These are phyloP conservation scores for Talaromyces sp. DNA, from an alignment of 2,329 filamentous ascomycete species.

Conservation along the genomic window DNA sequence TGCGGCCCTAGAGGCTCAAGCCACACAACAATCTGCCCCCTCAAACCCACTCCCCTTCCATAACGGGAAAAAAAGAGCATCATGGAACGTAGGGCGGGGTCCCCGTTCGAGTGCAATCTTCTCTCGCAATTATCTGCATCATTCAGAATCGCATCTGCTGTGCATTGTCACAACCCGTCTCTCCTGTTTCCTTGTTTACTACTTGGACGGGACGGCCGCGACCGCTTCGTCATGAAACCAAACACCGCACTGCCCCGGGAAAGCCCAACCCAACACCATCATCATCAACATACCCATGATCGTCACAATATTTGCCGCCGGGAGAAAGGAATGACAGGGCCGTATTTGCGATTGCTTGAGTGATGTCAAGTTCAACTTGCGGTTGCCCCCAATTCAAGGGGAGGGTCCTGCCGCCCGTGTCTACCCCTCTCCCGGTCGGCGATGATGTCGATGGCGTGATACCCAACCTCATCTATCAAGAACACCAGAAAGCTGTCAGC, in stretches of 20 bases:
- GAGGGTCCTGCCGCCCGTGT: constrained; percentile 5
- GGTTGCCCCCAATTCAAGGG: constrained; percentile 11
- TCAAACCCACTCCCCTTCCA: constrained; percentile 11
- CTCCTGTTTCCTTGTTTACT: constrained; percentile 22
- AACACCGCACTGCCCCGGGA: constrained; percentile 14
- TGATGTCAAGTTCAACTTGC: constrained; percentile 7
- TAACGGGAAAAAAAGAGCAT: not conserved
- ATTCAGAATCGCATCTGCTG: constrained; percentile 6
- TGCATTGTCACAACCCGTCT: not conserved
- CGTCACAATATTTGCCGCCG: constrained; percentile 13
- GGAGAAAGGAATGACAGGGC: not conserved
- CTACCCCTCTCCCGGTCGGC: constrained; percentile 30
- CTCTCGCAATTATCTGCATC: not conserved
- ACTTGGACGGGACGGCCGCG: constrained; percentile 25
- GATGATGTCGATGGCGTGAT: constrained; percentile 29
- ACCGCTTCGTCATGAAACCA: constrained; percentile 23
- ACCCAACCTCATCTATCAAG: constrained; percentile 7
- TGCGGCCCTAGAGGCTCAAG: constrained; percentile 18
- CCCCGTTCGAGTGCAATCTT: not conserved
- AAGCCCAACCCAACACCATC: constrained; percentile 10
- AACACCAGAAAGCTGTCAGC: not conserved
- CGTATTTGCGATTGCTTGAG: not conserved
- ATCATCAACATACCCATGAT: constrained; percentile 14
- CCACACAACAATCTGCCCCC: constrained; percentile 14
- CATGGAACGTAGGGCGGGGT: constrained; percentile 8